Base-by-base conservation (phyloP, 805 yeast genomes). In the Starmerella cellae region DNA sequence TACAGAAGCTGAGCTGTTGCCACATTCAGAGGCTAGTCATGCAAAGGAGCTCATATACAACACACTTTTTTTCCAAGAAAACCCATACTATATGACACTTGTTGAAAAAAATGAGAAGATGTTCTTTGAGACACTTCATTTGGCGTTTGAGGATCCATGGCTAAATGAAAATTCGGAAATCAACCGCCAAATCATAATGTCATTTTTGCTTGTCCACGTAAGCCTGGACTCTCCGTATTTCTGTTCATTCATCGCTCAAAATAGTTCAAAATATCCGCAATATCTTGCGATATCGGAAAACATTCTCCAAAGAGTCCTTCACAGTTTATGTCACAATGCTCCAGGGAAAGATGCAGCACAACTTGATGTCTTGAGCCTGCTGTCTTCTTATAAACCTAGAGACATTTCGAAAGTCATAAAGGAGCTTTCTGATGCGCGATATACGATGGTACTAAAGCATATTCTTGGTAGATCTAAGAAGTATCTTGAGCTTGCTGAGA, bases 251-350 rank as follows among this genome's bases (percentile, higher is more conserved):
- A 60, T 88, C 27, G 82, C 88, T 0, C 61, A 88, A 44, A 87
- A 82, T 55, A 75, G 78, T 47, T 79, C 95, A 2, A 91, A 88
- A 56, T 88, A 81, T 58, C 67, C 74, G 11, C 98, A 88, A 59
- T 87, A 82, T 48, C 68, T 88, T 10, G 67, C 83, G 35, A 58
- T 91, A 1, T 71, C 85, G 1, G 91, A 78, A 11, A 20, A 33
- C 8, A 36, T 30, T 3, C 37, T 47, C 3, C 34, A 34, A 9
- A 21, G 38, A 3, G 26, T 50, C 9, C 37, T 46, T 2, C 28
- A 34, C 8, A 24, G 19, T 5, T 44, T 51, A 19, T 37, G 49
- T n/a, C 50, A 48, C 1, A 54, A 53, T 1, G 48, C 68, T 38
- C 67, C 13, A 8, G 26, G 16, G 3, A 27, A 16, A 10, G 42